Conservation (phyloP, 1,284 basidiomycete species). For the Hemileia vastatrix region DNA sequence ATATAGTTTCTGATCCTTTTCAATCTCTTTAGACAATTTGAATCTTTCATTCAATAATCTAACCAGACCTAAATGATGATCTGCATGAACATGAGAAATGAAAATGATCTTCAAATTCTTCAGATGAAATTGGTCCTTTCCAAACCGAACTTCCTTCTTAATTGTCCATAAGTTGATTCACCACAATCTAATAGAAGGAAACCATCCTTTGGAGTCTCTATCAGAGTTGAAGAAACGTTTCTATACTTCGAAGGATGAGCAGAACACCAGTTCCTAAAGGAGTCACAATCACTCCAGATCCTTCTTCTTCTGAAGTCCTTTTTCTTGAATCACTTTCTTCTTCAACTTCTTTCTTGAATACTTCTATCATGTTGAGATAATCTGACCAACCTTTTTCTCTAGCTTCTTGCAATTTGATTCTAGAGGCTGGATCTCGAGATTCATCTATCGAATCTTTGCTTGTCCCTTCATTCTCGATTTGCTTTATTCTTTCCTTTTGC, state of each 20-base stretch:
- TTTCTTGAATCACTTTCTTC: no score
- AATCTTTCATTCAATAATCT: conserved; percentile 64
- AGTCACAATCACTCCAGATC: no score
- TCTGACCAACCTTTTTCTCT: no score
- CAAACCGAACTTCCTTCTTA: conserved; percentile 66
- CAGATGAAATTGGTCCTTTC: conserved; percentile 47
- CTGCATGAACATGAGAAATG: conserved; percentile 81
- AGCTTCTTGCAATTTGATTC: no score
- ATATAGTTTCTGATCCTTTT: conserved; percentile 29
- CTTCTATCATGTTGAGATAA: no score
- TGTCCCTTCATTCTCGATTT: no score
- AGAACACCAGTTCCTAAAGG: no score
- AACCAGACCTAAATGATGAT: conserved; percentile 78
- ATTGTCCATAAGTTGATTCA: conserved; percentile 83
- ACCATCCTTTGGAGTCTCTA: conserved; percentile 32
- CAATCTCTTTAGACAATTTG: conserved; percentile 50
- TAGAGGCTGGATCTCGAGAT: no score
- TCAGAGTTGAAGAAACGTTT: conserved; percentile 39
- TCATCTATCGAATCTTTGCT: no score
- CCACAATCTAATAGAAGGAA: conserved; percentile 77
- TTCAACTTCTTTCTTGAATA: no score
- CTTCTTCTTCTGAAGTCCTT: no score
- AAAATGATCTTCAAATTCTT: conserved; percentile 66
- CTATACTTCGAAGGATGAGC: conserved; percentile 42
- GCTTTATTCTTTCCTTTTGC: no score